Conservation (phyloP, 78 protist species). For the Carpediemonas membranifera region DNA sequence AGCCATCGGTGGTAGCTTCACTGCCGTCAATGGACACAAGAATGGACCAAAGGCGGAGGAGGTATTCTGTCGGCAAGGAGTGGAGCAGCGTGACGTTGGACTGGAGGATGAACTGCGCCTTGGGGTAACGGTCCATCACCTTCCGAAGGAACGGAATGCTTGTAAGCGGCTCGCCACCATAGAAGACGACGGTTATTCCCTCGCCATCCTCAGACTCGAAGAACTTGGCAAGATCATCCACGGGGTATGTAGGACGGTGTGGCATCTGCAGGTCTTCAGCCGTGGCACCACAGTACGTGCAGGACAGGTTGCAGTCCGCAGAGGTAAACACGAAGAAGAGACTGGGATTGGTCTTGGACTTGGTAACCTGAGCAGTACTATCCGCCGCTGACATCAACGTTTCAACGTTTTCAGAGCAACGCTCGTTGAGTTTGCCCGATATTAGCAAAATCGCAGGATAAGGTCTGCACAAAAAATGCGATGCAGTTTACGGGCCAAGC, state of each 20-base stretch:
- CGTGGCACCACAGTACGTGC: slow-evolving; percentile 15
- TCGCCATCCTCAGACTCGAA: background rate
- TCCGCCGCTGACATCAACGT: no score
- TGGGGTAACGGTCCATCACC: background rate
- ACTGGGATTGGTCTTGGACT: no score
- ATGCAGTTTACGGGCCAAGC: no score
- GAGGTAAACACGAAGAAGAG: slow-evolving; percentile 23
- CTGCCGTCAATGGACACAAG: slow-evolving; percentile 24
- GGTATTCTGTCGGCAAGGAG: background rate
- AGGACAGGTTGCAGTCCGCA: slow-evolving; percentile 17
- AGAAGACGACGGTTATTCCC: background rate
- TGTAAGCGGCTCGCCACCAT: slow-evolving; percentile 36
- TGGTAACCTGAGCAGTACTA: no score
- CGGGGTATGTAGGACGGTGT: background rate
- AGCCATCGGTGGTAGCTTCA: background rate
- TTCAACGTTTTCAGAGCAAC: no score
- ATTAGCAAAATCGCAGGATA: no score
- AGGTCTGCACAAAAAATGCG: no score
- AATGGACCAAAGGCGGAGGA: background rate
- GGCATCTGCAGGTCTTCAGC: slow-evolving; percentile 29
- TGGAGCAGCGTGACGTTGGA: slow-evolving; percentile 21
- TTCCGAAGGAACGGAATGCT: background rate
- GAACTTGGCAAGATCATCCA: background rate
- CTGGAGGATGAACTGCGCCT: slow-evolving; percentile 24
- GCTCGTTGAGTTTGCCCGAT: no score